phyloP scores from a whole-genome alignment of 2,329 filamentous ascomycete genomes.

The Proliferodiscus dingleyae region DNA sequence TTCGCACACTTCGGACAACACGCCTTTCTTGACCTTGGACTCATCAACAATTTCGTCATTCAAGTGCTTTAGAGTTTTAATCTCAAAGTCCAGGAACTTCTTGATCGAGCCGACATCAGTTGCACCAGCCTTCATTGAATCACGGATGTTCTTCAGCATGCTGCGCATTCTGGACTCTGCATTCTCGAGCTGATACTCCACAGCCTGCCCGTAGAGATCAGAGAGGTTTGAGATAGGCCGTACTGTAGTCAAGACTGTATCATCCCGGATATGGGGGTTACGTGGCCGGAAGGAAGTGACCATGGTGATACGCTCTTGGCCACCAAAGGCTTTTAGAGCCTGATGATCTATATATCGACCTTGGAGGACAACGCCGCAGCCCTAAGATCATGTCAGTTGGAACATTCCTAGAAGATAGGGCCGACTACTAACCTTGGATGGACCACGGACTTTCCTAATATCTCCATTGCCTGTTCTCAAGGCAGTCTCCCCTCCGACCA shows the following conservation, averaged over 20 bases:
- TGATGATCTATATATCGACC: conserved; percentile 43
- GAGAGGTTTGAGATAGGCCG: conserved; percentile 35
- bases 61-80: conserved; percentile 27
- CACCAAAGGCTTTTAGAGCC: conserved; percentile 37
- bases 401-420: neutral
- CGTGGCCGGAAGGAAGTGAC: conserved; percentile 42
- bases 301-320: conserved; percentile 42
- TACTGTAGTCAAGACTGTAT: conserved; percentile 35
- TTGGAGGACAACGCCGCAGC: conserved; percentile 40
- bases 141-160: conserved; percentile 32
- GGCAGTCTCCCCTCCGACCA: conserved; percentile 55
- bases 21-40: conserved; percentile 25
- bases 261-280: conserved; percentile 36
- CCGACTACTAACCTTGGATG: conserved; percentile 36
- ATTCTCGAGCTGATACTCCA: conserved; percentile 37
- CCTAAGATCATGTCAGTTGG: conserved; percentile 21
- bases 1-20: conserved; percentile 24
- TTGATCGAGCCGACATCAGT: conserved; percentile 33
- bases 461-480: conserved; percentile 48
- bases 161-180: conserved; percentile 33
- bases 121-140: conserved; percentile 32
- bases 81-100: conserved; percentile 33
- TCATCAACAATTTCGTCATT: conserved; percentile 33
- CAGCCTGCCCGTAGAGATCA: conserved; percentile 35
- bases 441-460: conserved; percentile 41